phyloP scores from a whole-genome alignment of 2,329 filamentous ascomycete species.

The Arthrobotrys pseudoclavata region DNA sequence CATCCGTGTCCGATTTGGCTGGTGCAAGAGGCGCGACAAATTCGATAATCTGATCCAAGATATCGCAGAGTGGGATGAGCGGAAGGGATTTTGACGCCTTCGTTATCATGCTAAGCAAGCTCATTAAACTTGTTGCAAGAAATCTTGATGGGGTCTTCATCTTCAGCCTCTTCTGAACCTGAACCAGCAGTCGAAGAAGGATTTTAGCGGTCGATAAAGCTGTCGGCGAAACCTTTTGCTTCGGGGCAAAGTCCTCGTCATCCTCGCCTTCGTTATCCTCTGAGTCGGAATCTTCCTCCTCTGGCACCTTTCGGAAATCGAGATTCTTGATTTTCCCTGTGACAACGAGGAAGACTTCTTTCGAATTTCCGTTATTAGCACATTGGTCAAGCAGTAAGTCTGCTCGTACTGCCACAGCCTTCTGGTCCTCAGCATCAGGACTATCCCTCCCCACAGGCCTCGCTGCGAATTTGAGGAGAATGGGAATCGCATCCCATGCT shows the following conservation, averaged over 20 bases:
- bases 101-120: slow-evolving; percentile 55
- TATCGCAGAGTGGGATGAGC: slow-evolving; percentile 31
- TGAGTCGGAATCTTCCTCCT: slow-evolving; percentile 46
- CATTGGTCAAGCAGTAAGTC: slow-evolving; percentile 44
- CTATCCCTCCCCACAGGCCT: slow-evolving; percentile 34
- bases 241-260: slow-evolving; percentile 26
- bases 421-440: slow-evolving; percentile 51
- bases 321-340: slow-evolving; percentile 46
- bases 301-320: slow-evolving; percentile 45
- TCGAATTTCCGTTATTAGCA: slow-evolving; percentile 45
- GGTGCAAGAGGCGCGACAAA: slow-evolving; percentile 44
- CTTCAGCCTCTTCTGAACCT: slow-evolving; percentile 52
- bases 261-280: slow-evolving; percentile 39
- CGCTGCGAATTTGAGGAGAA: slow-evolving; percentile 56
- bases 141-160: slow-evolving; percentile 54
- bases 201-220: slow-evolving; percentile 48
- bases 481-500: slow-evolving; percentile 57
- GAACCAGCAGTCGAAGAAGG: slow-evolving; percentile 47
- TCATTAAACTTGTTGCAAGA: slow-evolving; percentile 55
- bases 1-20: slow-evolving; percentile 21
- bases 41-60: slow-evolving; percentile 47
- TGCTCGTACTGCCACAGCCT: slow-evolving; percentile 51
- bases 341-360: slow-evolving; percentile 57
- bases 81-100: slow-evolving; percentile 51
- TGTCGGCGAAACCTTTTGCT: slow-evolving; percentile 42